These are phyloP conservation scores for Citrus inodora DNA, from an alignment of 345 rosid species.

Conservation along the genomic window DNA sequence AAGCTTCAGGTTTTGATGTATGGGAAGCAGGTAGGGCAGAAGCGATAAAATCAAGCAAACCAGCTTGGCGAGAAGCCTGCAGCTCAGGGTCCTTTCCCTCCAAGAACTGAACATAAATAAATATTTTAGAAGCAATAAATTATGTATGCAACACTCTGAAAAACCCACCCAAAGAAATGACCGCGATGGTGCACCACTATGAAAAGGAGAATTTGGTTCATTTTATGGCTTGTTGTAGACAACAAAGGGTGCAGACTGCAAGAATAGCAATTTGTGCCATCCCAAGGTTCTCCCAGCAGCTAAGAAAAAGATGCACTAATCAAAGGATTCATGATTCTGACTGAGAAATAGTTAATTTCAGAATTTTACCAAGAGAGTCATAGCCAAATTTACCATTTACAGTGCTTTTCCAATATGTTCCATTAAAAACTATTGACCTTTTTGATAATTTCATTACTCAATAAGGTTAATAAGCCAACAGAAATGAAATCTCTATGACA, in stretches of 20 bases:
- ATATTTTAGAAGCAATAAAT: constrained; percentile 8
- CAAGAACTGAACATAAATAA: constrained; percentile 44
- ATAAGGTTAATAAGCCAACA: not conserved
- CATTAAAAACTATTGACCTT: not conserved
- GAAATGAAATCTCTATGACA: not conserved
- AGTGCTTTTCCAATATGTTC: not conserved
- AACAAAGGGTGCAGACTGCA: not conserved
- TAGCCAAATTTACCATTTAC: not conserved
- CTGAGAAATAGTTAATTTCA: not conserved
- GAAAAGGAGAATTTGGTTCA: not conserved
- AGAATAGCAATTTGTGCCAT: not conserved
- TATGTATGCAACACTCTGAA: not conserved
- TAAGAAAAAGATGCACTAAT: constrained; percentile 4
- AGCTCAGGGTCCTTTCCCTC: constrained; percentile 75
- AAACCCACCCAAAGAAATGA: not conserved
- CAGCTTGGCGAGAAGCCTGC: constrained; percentile 77
- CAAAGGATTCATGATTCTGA: not conserved
- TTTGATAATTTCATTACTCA: not conserved
- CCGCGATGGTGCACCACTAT: not conserved
- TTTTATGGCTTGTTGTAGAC: not conserved
- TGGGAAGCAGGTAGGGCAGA: constrained; percentile 80
- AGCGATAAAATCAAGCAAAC: constrained; percentile 74
- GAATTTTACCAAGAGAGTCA: constrained; percentile 5
- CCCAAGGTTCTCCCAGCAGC: constrained; percentile 1
- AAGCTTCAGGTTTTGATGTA: constrained; percentile 75